Conservation (phyloP, 345 rosid species). For the Schrenkiella parvula region DNA sequence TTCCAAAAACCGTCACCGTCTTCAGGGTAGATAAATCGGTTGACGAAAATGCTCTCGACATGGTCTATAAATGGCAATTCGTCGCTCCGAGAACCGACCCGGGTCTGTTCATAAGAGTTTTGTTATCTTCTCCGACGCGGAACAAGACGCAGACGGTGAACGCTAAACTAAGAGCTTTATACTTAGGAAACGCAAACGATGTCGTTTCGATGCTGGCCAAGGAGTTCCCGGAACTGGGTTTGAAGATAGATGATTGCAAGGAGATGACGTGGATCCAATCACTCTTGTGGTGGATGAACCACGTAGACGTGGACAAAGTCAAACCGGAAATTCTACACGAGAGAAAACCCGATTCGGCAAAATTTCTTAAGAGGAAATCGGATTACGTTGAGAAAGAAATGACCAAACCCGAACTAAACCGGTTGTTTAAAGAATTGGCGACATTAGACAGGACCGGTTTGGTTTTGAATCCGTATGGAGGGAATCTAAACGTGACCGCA, state of each 20-base stretch:
- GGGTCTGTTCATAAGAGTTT: slow-evolving; percentile 27
- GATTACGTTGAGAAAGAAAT: slow-evolving; percentile 47
- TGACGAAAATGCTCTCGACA: slow-evolving; percentile 39
- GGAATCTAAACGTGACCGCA: slow-evolving; percentile 43
- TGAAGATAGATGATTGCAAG: slow-evolving; percentile 36
- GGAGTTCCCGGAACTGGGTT: slow-evolving; percentile 47
- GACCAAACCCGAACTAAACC: slow-evolving; percentile 33
- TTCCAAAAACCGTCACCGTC: slow-evolving; percentile 43
- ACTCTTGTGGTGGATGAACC: slow-evolving; percentile 31
- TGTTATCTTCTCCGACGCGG: background rate
- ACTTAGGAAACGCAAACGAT: slow-evolving; percentile 32
- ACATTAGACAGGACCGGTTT: slow-evolving; percentile 17
- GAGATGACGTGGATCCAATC: slow-evolving; percentile 56
- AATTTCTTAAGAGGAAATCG: slow-evolving; percentile 46
- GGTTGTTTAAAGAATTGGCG: slow-evolving; percentile 27
- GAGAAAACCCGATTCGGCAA: slow-evolving; percentile 18
- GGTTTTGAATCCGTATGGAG: slow-evolving; percentile 59
- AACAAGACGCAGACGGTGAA: slow-evolving; percentile 30
- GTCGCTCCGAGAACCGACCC: slow-evolving; percentile 34
- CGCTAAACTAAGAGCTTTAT: slow-evolving; percentile 31
- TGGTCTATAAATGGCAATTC: slow-evolving; percentile 35
- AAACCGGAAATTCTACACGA: slow-evolving; percentile 35
- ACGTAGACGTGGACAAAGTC: background rate
- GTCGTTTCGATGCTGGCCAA: slow-evolving; percentile 30
- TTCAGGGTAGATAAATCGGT: slow-evolving; percentile 26